Conservation (phyloP, 2,329 filamentous ascomycete species). For the Sporothrix globosa region DNA sequence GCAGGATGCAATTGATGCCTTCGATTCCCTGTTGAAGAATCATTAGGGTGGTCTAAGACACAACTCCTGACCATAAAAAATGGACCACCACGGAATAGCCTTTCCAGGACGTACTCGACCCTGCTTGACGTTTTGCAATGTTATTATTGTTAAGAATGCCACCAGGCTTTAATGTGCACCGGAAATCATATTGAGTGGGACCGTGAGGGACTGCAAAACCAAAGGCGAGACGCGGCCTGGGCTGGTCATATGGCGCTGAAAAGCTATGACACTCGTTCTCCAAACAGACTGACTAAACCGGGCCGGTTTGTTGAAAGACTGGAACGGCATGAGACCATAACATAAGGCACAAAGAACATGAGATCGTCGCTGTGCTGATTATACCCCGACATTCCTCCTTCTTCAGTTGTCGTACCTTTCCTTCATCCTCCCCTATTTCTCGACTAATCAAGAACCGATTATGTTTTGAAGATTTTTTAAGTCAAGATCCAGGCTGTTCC, state of each 20-base stretch:
- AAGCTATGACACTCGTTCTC: neutral
- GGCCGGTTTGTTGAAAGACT: neutral
- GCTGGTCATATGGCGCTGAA: neutral
- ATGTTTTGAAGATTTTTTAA: neutral
- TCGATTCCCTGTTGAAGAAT: conserved; percentile 1
- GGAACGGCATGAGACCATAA: neutral
- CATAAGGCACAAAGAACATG: neutral
- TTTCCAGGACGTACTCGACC: neutral
- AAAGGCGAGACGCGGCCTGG: neutral
- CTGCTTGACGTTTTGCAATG: neutral
- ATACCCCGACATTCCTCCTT: conserved; percentile 11
- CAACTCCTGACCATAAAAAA: conserved; percentile 20
- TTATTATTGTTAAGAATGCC: neutral
- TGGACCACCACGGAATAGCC: conserved; percentile 10
- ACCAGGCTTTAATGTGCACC: neutral
- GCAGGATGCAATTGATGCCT: neutral
- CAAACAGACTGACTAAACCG: neutral
- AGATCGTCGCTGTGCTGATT: neutral
- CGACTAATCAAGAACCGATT: neutral
- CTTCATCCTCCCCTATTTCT: neutral
- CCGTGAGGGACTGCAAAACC: neutral
- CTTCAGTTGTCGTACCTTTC: neutral
- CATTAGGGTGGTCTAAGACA: neutral
- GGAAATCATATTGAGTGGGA: neutral
- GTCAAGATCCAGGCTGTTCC: conserved; percentile 8